Evolutionary conservation across 139 green algal genomes (phyloP).

Genomic region (Gonium pectorale): DNA sequence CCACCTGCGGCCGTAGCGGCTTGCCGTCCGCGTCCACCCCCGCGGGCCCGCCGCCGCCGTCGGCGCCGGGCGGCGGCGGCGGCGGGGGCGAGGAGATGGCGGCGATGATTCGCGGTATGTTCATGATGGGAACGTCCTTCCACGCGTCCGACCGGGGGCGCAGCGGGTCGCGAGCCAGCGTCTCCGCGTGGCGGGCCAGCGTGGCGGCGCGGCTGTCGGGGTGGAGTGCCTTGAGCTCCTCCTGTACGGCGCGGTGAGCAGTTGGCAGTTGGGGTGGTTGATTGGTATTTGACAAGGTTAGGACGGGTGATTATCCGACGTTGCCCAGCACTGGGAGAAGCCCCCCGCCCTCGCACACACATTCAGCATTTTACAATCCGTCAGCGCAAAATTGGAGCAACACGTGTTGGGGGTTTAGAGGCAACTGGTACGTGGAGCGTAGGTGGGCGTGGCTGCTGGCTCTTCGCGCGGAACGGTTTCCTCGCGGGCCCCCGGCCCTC

Average conservation of each 20-base stretch:
- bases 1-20: slow-evolving; percentile 25
- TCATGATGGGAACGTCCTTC: slow-evolving; percentile 54
- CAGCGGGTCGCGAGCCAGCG: slow-evolving; percentile 51
- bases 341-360: too few species aligned
- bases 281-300: not conserved
- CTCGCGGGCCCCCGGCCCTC: too few species aligned
- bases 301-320: too few species aligned
- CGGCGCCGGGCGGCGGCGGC: slow-evolving; percentile 18
- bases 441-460: too few species aligned
- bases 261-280: not conserved
- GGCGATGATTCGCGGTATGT: slow-evolving; percentile 61
- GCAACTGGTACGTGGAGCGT: too few species aligned
- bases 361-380: too few species aligned
- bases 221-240: slow-evolving; percentile 28
- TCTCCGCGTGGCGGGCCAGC: slow-evolving; percentile 53
- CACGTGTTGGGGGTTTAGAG: too few species aligned
- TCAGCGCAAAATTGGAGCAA: too few species aligned
- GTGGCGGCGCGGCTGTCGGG: slow-evolving; percentile 44
- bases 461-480: too few species aligned
- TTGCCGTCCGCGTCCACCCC: slow-evolving; percentile 20
- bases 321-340: too few species aligned
- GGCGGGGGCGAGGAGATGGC: slow-evolving; percentile 56
- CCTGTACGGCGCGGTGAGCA: slow-evolving; percentile 1
- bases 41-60: not conserved
- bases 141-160: slow-evolving; percentile 36